Base-by-base conservation (phyloP, 2,329 filamentous ascomycete species). In the Colletotrichum caudatum region DNA sequence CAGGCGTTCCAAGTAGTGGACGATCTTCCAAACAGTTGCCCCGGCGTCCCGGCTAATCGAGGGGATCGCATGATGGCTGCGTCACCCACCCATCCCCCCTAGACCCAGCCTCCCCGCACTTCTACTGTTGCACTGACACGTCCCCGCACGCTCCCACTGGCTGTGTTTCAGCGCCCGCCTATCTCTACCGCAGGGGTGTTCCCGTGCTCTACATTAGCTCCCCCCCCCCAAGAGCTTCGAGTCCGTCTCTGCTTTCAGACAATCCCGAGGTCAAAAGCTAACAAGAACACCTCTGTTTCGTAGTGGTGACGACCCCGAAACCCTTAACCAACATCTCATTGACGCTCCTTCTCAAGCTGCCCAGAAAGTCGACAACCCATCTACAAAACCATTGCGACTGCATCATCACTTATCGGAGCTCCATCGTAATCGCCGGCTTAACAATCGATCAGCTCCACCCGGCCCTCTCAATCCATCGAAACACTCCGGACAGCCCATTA, bases 391-490 rank as follows among this genome's bases (percentile, higher is more conserved):
- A 26, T 59, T 39, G 11, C 48, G 54, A 20, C n/a, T 53, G 5
- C 50, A 29, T 33, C 61, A 69, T 59, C 65, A 69, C n/a, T 46
- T 73, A 18, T 59, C 48, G 46, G 64, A 65, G 56, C 70, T 66
- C 61, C 60, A 66, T 58, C 66, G 66, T 39, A 46, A 65, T 60
- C 73, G 73, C 23, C 67, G 71, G 23, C 33, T 79, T 41, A 78
- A 79, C 61, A 81, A 82, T 74, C 80, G 78, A 71, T 82, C 80
- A 71, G 82, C 81, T 72, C 80, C 81, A 71, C 73, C 69, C 23
- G 51, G 60, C 48, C 58, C 69, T 18, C 37, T 70, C 54, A n/a
- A 72, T 26, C 69, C 33, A 69, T 69, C 53, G 65, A 71, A 69
- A 64, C 58, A 69, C 18, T 35, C 58, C 35, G 65, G 29, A 39